Evolutionary conservation across 352 stramenopile species (phyloP), one percentile per base, ranked within the genome.

Genomic region (Globisporangium orthogonon): DNA sequence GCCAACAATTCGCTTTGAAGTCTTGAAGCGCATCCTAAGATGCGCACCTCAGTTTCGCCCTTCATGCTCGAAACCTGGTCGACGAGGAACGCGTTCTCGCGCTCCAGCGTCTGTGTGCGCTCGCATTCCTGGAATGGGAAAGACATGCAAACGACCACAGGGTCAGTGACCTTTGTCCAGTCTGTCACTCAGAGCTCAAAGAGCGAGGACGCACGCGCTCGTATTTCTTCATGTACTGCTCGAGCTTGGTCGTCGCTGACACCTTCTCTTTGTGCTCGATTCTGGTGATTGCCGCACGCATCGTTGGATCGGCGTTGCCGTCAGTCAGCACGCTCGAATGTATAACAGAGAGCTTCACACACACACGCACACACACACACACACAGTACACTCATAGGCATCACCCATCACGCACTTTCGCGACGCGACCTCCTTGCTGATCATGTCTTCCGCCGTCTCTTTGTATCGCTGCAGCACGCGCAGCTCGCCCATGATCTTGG

Each of bases 191-290:
- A 49, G 1, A 23, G 39, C 9, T 1, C 4, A 33, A 13, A 0
- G 14, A 46, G 17, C 13, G 13, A 2, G 7, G 15, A 35, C n/a
- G 31, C 46, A 74, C 67, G 39, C 82, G 74, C 56, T 93, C 78
- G 50, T 91, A 89, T 51, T 89, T 92, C 54, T 89, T 86, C 55
- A 88, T 74, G 52, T 87, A 89, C 60, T 92, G 83, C 48, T 91
- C 78, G 28, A 92, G 64, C 53, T 86, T 86, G 7, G 73, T 88
- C 1, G 67, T 67, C 3, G 74, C 70, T 4, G 74, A 74, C 18
- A 92, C 63, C 56, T 81, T 85, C 50, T 91, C 81, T 57, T 89
- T 89, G 62, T 89, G 70, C 54, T 85, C 72, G 23, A 78, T 59
- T 52, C 71, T 84, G 52, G 50, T 17, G n/a, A 1, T 14, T 23